Percentiles rank a stretch among this genome's conserved stretches.
Conservation (phyloP, 331 rosid species). For the Rhamnella rubrinervis region DNA sequence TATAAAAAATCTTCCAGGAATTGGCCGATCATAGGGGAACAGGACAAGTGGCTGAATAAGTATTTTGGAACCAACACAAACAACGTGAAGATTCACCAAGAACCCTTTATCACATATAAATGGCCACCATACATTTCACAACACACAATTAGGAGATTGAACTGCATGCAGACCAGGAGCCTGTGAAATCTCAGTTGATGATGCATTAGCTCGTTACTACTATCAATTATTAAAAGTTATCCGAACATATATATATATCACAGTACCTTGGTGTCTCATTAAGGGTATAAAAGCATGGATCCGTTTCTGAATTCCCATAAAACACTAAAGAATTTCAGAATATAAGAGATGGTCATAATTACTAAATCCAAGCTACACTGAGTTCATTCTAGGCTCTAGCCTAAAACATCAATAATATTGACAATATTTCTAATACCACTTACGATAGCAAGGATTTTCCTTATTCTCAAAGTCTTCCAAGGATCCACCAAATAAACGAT, state of each 20-base stretch:
- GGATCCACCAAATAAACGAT: no score
- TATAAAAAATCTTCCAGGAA: background rate
- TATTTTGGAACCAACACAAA: background rate
- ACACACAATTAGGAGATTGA: background rate
- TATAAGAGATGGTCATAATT: background rate
- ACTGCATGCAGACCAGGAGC: constrained; percentile 3
- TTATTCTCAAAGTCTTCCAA: no score
- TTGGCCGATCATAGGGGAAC: background rate
- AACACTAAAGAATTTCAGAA: background rate
- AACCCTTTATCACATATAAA: background rate
- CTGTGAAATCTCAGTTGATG: background rate
- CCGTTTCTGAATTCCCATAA: background rate
- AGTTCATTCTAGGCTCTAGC: no score
- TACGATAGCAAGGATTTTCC: no score
- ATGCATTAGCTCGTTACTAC: no score
- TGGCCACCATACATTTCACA: no score
- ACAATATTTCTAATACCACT: no score
- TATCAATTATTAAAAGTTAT: background rate
- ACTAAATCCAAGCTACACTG: no score
- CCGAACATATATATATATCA: background rate
- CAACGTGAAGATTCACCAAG: constrained; percentile 1
- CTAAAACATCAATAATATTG: no score
- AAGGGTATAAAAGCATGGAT: background rate
- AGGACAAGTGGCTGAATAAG: background rate
- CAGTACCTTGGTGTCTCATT: background rate